Conservation (phyloP, 441 rosid species). For the Jatropha multifida region DNA sequence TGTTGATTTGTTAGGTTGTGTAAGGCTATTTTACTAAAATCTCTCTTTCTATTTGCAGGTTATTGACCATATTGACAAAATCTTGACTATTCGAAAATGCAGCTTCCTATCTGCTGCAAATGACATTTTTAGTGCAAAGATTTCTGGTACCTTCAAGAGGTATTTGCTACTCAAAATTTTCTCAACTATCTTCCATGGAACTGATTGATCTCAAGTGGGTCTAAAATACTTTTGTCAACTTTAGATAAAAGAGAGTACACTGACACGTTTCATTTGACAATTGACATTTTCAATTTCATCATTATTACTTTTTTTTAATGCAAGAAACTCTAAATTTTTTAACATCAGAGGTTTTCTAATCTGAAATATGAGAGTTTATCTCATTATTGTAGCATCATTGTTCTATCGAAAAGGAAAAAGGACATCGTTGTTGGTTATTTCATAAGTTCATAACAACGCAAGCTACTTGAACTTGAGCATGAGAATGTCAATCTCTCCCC, state of each 20-base stretch:
- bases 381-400: background rate
- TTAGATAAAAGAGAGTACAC: background rate
- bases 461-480: background rate
- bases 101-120: slow-evolving; percentile 76
- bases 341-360: background rate
- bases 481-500: background rate
- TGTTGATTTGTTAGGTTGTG: background rate
- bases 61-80: slow-evolving; percentile 77
- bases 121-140: slow-evolving; percentile 85
- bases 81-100: slow-evolving; percentile 64
- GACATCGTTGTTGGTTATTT: background rate
- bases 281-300: background rate
- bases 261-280: background rate
- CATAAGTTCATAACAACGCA: background rate
- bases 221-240: background rate
- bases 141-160: slow-evolving; percentile 98
- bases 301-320: background rate
- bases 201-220: background rate
- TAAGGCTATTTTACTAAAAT: slow-evolving; percentile 9
- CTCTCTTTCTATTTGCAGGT: slow-evolving; percentile 49
- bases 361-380: background rate
- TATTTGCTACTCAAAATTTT: slow-evolving; percentile 36
- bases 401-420: background rate
- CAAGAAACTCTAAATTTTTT: background rate
- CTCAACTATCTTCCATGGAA: slow-evolving; percentile 18